A percentile compares a stretch with the other conserved stretches of the same genome.
Evolutionary conservation across 1,139 yeast species (phyloP).

Genomic region (Suhomyces ambrosiae): DNA sequence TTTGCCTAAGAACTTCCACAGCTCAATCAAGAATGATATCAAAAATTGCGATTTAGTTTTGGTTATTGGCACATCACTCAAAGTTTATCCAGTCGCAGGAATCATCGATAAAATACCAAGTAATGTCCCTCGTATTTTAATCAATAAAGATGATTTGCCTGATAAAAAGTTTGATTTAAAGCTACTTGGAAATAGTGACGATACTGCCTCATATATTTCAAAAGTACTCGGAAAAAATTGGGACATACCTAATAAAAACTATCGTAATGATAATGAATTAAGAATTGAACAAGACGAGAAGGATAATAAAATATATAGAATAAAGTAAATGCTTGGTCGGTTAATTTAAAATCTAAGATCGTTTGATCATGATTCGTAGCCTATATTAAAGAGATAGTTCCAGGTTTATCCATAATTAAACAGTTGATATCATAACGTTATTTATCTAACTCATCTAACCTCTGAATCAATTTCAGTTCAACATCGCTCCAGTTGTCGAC

Average conservation of each 20-base stretch:
- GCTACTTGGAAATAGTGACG: conserved; percentile 84
- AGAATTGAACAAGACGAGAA: conserved; percentile 6
- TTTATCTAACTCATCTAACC: conserved; percentile 44
- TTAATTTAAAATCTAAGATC: no score
- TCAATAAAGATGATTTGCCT: conserved; percentile 74
- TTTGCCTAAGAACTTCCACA: conserved; percentile 51
- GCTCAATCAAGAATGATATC: conserved; percentile 20
- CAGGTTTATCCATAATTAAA: no score
- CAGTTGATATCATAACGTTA: no score
- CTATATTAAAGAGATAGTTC: no score
- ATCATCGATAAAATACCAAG: conserved; percentile 72
- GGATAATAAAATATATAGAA: conserved; percentile 12
- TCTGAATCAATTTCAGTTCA: conserved; percentile 45
- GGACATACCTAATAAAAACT: conserved; percentile 15
- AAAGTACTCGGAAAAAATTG: conserved; percentile 20
- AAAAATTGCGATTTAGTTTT: conserved; percentile 70
- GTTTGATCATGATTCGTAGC: no score
- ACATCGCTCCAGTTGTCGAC: conserved; percentile 72
- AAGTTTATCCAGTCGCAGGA: conserved; percentile 95
- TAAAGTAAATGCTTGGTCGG: conserved; percentile 4
- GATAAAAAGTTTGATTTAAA: conserved; percentile 70
- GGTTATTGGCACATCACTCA: conserved; percentile 90
- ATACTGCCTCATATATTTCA: conserved; percentile 69
- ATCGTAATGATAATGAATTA: conserved; percentile 3
- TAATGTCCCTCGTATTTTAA: conserved; percentile 76